Base-by-base conservation (phyloP, 805 yeast species). In the Cyberlindnera mrakii region DNA sequence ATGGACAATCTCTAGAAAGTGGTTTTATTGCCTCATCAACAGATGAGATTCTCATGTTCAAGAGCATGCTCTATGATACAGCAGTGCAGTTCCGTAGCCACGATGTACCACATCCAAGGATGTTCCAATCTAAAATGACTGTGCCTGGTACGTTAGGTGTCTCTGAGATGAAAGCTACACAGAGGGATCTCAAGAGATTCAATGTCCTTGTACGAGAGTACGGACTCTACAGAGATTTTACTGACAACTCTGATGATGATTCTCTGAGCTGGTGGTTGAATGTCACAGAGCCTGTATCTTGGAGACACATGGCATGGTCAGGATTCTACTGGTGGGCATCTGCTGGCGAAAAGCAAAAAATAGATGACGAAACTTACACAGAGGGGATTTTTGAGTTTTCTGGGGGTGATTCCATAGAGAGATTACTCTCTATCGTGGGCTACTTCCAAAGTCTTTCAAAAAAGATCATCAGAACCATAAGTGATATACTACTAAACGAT, bases 261-360 rank as follows among this genome's bases (percentile, higher is more conserved):
- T n/a, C 25, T 8, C 29, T 39, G 65, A 64, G 54, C 30, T 70
- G 75, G 76, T 72, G 78, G 77, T 41, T 55, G 10, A 51, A 58
- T 3, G 68, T 70, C 11, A 67, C 75, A 1, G 78, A 74, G 39
- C 67, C 78, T 1, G 58, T 70, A 18, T 70, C 83, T 2, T 72
- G 85, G 74, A 67, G 69, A 42, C 81, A 78, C 51, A 66, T 74
- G 33, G 65, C 80, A 1, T 80, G 85, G 85, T 68, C 75, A 42
- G 89, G 89, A 1, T 73, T 85, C 45, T 66, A 84, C 17, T 85
- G 93, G 93, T 85, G 91, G 88, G 95, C 95, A 3, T 74, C 85
- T 27, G 91, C 93, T 1, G 95, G 93, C 8, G 84, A 80, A 46
- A 69, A 72, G 33, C 66, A 67, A 14, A 60, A 59, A 19, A 56